phyloP scores from a whole-genome alignment of 106 monocot genomes.

The Xerophyta viscosa region DNA sequence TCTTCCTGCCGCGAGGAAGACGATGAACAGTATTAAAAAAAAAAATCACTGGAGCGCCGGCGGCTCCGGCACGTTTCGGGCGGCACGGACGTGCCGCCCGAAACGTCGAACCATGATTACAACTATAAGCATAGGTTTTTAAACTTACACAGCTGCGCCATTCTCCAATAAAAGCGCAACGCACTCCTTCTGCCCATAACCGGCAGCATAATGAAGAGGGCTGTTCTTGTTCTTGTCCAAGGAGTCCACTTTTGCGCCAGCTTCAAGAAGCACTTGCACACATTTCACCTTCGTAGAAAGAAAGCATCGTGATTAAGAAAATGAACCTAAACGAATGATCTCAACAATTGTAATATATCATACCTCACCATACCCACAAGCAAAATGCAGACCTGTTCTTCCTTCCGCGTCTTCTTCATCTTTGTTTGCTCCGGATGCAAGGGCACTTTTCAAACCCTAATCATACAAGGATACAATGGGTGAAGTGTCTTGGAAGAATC shows the following conservation, averaged over 20 bases:
- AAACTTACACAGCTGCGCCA: slow-evolving; percentile 91
- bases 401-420: slow-evolving; percentile 92
- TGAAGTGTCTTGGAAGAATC: neutral
- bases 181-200: slow-evolving; percentile 91
- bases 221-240: slow-evolving; percentile 99
- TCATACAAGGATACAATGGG: neutral
- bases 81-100: too few species aligned
- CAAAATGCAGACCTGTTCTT: slow-evolving; percentile 90
- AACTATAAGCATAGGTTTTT: too few species aligned
- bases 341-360: too few species aligned
- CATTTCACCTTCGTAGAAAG: slow-evolving; percentile 91
- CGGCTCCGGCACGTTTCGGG: too few species aligned
- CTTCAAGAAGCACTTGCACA: slow-evolving; percentile 74
- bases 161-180: slow-evolving; percentile 73
- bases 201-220: slow-evolving; percentile 92
- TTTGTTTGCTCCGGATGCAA: slow-evolving; percentile 74
- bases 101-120: too few species aligned
- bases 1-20: too few species aligned
- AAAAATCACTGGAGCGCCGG: too few species aligned
- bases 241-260: slow-evolving; percentile 70
- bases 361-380: slow-evolving; percentile 99
- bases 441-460: slow-evolving; percentile 72
- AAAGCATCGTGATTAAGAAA: too few species aligned
- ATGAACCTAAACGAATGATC: too few species aligned
- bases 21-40: too few species aligned